phyloP scores from a whole-genome alignment of 305 asterid genomes.

The Fraxinus xanthoxyloides region DNA sequence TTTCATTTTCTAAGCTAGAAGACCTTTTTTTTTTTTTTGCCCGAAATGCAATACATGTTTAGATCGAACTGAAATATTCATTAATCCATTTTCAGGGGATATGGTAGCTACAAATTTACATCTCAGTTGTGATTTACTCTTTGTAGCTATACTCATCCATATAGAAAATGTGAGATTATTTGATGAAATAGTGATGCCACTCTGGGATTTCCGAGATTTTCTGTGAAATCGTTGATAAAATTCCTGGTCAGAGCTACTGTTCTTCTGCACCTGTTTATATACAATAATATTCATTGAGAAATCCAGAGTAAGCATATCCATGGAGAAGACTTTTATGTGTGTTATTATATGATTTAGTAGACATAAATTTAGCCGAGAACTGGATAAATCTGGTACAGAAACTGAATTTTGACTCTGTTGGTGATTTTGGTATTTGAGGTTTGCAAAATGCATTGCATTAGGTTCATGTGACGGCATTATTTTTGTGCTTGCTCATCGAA shows the following conservation, averaged over 20 bases:
- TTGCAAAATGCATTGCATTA: neutral
- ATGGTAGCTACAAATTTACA: neutral
- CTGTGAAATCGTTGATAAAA: neutral
- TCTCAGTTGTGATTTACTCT: neutral
- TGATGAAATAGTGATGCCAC: neutral
- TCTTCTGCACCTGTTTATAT: neutral
- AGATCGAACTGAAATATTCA: neutral
- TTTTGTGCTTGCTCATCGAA: neutral
- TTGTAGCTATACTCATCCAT: neutral
- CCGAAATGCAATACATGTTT: neutral
- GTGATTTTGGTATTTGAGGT: neutral
- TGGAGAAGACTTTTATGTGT: neutral
- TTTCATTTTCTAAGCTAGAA: neutral
- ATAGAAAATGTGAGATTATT: neutral
- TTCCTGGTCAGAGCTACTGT: neutral
- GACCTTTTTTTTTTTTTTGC: neutral
- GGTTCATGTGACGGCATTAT: neutral
- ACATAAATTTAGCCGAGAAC: neutral
- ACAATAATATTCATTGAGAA: neutral
- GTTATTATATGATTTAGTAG: neutral
- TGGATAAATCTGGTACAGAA: neutral
- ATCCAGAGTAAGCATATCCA: neutral
- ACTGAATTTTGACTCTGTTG: neutral
- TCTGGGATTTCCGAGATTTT: neutral
- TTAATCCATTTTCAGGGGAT: neutral